Percentiles rank a stretch among this genome's conserved stretches.
Evolutionary conservation across 331 rosid genomes (phyloP).

Genomic region (Erythrophleum ivorense): DNA sequence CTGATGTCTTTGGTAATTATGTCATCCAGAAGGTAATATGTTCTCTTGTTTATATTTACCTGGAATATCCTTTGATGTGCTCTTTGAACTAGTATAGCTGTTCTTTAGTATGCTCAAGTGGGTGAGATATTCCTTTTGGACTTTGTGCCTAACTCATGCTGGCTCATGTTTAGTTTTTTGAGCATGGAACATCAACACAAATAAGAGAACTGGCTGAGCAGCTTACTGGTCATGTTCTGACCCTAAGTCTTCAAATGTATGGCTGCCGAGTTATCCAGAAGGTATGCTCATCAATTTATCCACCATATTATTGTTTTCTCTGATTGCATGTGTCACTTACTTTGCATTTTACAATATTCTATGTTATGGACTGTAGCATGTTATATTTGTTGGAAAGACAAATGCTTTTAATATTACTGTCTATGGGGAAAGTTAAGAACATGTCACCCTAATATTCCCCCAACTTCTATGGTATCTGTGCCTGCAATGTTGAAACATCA

Average conservation of each 20-base stretch:
- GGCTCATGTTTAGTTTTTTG: conserved; percentile 63
- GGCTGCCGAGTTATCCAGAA: conserved; percentile 98
- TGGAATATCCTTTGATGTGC: neutral
- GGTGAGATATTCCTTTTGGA: conserved; percentile 2
- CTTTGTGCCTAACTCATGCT: conserved; percentile 30
- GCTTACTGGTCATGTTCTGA: conserved; percentile 80
- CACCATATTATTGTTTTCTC: conserved; percentile 23
- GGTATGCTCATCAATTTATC: conserved; percentile 53
- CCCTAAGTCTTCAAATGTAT: conserved; percentile 97
- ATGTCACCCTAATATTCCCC: neutral
- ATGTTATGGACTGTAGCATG: neutral
- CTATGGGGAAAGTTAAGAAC: conserved; percentile 16
- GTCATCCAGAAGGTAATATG: conserved; percentile 90
- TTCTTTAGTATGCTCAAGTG: conserved; percentile 42
- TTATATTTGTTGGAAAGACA: neutral
- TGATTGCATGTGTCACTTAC: neutral
- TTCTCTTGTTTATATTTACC: neutral
- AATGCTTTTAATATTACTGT: conserved; percentile 15
- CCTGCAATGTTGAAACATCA: neutral
- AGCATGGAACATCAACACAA: conserved; percentile 83
- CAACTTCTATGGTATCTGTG: neutral
- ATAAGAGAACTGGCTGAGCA: conserved; percentile 94
- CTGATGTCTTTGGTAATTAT: conserved; percentile 98
- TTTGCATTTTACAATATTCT: conserved; percentile 24
- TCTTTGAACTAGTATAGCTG: conserved; percentile 11